Evolutionary conservation across 2,329 filamentous ascomycete species (phyloP), one percentile per base, ranked within the genome.

Genomic region (Epichloe baconii): DNA sequence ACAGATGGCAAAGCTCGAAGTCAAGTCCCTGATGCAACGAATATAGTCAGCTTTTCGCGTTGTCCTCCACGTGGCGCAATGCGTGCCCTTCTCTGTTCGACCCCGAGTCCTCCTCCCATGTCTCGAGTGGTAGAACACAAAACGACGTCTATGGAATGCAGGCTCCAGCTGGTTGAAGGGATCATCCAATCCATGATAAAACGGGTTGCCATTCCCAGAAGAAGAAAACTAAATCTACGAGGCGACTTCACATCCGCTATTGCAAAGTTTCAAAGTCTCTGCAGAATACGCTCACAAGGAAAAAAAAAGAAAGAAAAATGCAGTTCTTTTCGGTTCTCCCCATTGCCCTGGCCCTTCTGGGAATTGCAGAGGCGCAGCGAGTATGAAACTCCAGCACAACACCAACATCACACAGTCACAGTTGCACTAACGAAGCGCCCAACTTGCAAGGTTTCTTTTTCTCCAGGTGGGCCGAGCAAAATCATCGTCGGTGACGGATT

Each of bases 281-380:
- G 23, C 23, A 26, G 6, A 26, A 26, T 38, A 38, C 5, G 7
- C 36, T n/a, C 14, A 38, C 17, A 38, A n/a, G 3, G 23, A 23
- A 5, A 23, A 1, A n/a, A 38, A 0, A 12, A 12, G 21, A 23
- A 5, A 23, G 10, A 3, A 5, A 43, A 17, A 43, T 43, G 41
- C 41, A 43, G 10, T 43, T 4, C 23, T 43, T 17, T 5, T 3
- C 78, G 74, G 0, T 43, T 6, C 17, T 43, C 11, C 11, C 41
- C 3, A 14, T 43, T 17, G 41, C n/a, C 17, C 41, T 43, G n/a
- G 19, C 41, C 41, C n/a, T 43, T 43, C n/a, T 43, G n/a, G 41
- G 41, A 19, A 17, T 21, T 21, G 41, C 41, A 43, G 41, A 43
- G 21, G 41, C 41, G 14, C 41, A 43, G 17, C 14, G 21, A 17